phyloP scores from a whole-genome alignment of 208 protist genomes.

The Entamoeba histolytica region DNA sequence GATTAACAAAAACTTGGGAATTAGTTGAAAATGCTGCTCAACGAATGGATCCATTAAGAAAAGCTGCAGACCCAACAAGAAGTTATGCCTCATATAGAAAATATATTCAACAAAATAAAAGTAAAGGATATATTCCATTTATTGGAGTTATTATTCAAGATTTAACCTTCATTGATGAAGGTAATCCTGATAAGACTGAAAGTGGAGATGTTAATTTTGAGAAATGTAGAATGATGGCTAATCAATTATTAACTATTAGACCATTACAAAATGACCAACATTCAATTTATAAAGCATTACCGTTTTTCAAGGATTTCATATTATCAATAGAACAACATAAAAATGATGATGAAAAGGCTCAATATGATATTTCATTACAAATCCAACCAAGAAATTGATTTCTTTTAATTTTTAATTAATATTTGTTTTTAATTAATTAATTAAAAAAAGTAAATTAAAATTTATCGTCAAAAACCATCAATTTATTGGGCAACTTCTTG shows the following conservation, averaged over 20 bases:
- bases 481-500: not conserved
- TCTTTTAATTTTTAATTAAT: not conserved
- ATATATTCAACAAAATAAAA: not conserved
- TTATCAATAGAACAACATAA: not conserved
- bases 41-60: not conserved
- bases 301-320: not conserved
- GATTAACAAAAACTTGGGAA: not conserved
- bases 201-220: not conserved
- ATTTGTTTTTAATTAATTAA: too few species aligned
- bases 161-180: conserved; percentile 33
- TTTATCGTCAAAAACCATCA: too few species aligned
- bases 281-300: not conserved
- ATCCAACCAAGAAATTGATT: not conserved
- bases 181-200: conserved; percentile 11
- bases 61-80: not conserved
- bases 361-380: not conserved
- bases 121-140: conserved; percentile 19
- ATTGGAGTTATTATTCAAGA: conserved; percentile 29
- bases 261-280: not conserved
- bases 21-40: not conserved
- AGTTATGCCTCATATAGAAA: not conserved
- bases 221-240: not conserved
- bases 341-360: not conserved
- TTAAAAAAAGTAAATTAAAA: too few species aligned
- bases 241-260: not conserved